phyloP scores from a whole-genome alignment of 805 yeast genomes.

The Candida piceae region DNA sequence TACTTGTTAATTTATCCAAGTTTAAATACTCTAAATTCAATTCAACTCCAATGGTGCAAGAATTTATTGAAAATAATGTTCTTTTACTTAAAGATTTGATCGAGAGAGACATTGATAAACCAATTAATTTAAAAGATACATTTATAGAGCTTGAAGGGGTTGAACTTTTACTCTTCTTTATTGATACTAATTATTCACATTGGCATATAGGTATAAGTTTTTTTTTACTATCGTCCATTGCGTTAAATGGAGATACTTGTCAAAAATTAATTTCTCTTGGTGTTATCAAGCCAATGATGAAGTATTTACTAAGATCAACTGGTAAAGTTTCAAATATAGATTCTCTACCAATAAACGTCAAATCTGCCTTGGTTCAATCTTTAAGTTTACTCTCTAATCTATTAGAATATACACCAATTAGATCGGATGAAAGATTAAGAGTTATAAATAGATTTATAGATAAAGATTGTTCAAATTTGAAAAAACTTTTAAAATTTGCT shows the following conservation, averaged over 20 bases:
- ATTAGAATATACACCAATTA: conserved; percentile 13
- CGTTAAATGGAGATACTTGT: conserved; percentile 4
- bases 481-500: conserved; percentile 6
- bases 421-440: conserved; percentile 16
- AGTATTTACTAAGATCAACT: conserved; percentile 2
- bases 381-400: conserved; percentile 9
- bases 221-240: conserved; percentile 5
- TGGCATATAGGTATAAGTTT: conserved; percentile 14
- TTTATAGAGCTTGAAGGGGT: conserved; percentile 15
- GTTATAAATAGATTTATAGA: conserved; percentile 14
- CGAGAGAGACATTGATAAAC: background rate
- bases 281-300: conserved; percentile 13
- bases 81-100: conserved; percentile 10
- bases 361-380: conserved; percentile 1
- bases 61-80: conserved; percentile 13
- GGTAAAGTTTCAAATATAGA: background rate
- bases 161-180: conserved; percentile 11
- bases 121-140: background rate
- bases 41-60: conserved; percentile 4
- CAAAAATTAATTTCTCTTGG: conserved; percentile 6
- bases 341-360: conserved; percentile 2
- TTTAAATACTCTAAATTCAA: conserved; percentile 4
- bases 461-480: conserved; percentile 11
- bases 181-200: conserved; percentile 6
- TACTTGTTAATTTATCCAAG: conserved; percentile 10